phyloP scores from a whole-genome alignment of 306 rosid genomes.

The Pterocarpus santalinus region DNA sequence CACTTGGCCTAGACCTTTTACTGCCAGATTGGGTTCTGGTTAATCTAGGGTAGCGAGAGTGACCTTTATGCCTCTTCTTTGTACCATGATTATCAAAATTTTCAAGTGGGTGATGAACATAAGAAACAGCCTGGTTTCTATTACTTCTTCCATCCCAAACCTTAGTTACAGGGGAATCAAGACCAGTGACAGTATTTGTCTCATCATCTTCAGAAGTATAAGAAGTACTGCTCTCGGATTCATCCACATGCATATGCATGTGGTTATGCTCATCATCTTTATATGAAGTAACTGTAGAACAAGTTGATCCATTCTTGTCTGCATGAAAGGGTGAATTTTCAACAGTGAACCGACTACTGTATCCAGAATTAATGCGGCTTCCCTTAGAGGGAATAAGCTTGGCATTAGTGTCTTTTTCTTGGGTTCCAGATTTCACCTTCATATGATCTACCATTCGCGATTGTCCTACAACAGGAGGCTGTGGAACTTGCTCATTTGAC shows the following conservation, averaged over 20 bases:
- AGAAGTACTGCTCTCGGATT: constrained; percentile 76
- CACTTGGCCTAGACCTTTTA: constrained; percentile 73
- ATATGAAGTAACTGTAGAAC: constrained; percentile 51
- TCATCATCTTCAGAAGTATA: constrained; percentile 93
- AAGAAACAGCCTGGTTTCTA: constrained; percentile 72
- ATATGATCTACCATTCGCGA: constrained; percentile 49
- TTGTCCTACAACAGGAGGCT: constrained; percentile 58
- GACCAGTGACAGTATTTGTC: constrained; percentile 74
- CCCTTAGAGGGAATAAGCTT: constrained; percentile 61
- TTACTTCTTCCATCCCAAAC: constrained; percentile 96
- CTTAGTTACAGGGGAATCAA: constrained; percentile 92
- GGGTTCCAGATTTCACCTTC: constrained; percentile 58
- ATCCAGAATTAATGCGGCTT: constrained; percentile 54
- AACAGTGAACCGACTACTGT: constrained; percentile 44
- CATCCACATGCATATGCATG: constrained; percentile 54
- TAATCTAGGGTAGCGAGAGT: constrained; percentile 56
- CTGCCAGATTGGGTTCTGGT: constrained; percentile 64
- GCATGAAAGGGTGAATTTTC: constrained; percentile 48
- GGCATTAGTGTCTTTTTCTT: constrained; percentile 50
- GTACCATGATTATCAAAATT: constrained; percentile 58
- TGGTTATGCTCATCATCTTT: constrained; percentile 59
- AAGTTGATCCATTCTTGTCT: constrained; percentile 52
- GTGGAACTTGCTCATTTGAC: constrained; percentile 58
- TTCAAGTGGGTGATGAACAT: constrained; percentile 98
- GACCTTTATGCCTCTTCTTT: constrained; percentile 72